Evolutionary conservation across 352 stramenopile species (phyloP).

Genomic region (Pythium sp.): DNA sequence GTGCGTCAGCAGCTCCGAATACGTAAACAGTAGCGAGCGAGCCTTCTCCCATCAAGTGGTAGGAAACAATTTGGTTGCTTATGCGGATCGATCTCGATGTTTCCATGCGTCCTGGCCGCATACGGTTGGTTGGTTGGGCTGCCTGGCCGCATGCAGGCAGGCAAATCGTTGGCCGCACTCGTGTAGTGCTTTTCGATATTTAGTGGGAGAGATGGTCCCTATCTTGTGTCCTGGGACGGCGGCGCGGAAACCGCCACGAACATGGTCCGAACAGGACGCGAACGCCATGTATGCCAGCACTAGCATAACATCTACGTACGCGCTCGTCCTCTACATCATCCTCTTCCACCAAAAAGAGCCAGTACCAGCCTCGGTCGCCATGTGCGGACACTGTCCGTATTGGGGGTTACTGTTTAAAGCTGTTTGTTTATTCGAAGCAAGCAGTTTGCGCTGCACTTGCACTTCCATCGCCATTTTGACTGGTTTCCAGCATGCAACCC

Average conservation of each 20-base stretch:
- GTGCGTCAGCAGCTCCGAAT: background rate
- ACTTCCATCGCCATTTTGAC: background rate
- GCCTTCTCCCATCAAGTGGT: background rate
- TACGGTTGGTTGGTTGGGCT: background rate
- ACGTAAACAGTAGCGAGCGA: background rate
- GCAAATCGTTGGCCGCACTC: background rate
- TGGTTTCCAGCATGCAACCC: background rate
- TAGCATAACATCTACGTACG: slow-evolving; percentile 1
- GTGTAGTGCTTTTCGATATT: background rate
- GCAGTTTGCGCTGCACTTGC: background rate
- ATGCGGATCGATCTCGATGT: background rate
- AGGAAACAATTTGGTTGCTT: background rate
- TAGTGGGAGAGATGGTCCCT: background rate
- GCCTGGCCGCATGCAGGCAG: background rate
- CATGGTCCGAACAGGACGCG: slow-evolving; percentile 2
- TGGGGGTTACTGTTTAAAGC: background rate
- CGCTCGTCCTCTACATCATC: background rate
- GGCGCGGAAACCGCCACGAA: slow-evolving; percentile 5
- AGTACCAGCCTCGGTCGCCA: background rate
- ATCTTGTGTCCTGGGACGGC: background rate
- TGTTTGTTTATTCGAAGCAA: background rate
- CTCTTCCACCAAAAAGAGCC: slow-evolving; percentile 13
- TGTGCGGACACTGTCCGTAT: background rate
- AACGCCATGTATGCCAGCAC: background rate
- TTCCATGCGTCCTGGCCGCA: background rate